These are phyloP conservation scores for Paragyromitra xinjiangensis DNA, from an alignment of 495 filamentous ascomycete genomes.

Conservation along the genomic window DNA sequence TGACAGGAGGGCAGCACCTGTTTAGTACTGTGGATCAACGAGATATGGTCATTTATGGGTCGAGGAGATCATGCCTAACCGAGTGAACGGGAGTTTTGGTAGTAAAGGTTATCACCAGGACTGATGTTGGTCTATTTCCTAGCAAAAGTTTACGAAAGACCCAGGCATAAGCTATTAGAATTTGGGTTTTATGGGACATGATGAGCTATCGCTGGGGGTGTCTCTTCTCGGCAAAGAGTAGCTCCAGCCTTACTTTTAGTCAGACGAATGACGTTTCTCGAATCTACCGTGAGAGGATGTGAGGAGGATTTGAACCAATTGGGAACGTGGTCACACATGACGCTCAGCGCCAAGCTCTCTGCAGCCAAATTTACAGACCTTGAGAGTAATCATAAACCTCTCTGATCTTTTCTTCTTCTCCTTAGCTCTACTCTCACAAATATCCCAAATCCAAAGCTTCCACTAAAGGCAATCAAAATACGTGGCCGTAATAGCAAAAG, in stretches of 20 bases:
- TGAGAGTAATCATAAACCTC: neutral
- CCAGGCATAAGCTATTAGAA: neutral
- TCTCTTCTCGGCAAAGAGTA: no score
- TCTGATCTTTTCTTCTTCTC: neutral
- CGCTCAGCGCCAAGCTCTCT: neutral
- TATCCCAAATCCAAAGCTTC: neutral
- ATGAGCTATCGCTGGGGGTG: no score
- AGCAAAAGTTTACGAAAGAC: no score
- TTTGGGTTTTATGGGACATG: neutral
- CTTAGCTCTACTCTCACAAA: neutral
- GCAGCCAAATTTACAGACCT: neutral
- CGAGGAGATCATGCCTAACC: neutral
- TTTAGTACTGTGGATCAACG: neutral
- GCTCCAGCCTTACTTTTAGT: neutral
- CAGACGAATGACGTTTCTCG: neutral
- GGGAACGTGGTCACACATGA: neutral
- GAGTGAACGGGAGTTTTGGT: neutral
- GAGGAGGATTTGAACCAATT: neutral
- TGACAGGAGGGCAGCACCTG: conserved; percentile 5
- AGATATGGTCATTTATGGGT: neutral
- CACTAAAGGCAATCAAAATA: neutral
- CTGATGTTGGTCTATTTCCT: neutral
- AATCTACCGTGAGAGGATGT: neutral
- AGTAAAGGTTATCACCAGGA: neutral
- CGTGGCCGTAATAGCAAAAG: neutral